Evolutionary conservation across 2,329 filamentous ascomycete genomes (phyloP).

Genomic region (Trichocomaceae sp.): DNA sequence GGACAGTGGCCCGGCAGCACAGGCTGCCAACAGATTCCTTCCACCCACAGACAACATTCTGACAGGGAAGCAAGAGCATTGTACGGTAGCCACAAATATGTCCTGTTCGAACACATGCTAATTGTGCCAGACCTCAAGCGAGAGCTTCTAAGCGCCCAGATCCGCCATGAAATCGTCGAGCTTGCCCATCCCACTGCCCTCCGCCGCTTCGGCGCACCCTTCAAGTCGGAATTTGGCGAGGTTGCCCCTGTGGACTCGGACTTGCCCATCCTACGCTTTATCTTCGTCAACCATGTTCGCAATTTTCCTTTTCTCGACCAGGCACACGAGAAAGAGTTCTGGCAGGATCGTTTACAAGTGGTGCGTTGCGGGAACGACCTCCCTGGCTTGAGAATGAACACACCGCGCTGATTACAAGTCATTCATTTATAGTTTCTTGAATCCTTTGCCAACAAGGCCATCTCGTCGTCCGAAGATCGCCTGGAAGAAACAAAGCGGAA

Average conservation of each 20-base stretch:
- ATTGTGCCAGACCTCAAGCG: constrained; percentile 72
- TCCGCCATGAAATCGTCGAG: constrained; percentile 82
- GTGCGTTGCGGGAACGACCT: constrained; percentile 47
- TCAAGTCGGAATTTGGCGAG: constrained; percentile 86
- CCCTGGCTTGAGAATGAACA: neutral
- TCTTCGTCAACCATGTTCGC: constrained; percentile 95
- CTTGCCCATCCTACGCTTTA: constrained; percentile 85
- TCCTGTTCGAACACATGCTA: constrained; percentile 22
- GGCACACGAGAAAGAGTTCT: constrained; percentile 97
- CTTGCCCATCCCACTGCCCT: constrained; percentile 92
- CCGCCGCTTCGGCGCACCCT: constrained; percentile 90
- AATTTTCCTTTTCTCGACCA: constrained; percentile 97
- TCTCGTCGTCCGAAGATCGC: constrained; percentile 92
- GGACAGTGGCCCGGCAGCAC: neutral
- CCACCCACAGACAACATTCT: constrained; percentile 51
- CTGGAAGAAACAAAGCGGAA: constrained; percentile 91
- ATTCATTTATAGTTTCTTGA: constrained; percentile 68
- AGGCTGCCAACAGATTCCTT: constrained; percentile 24
- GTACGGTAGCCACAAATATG: constrained; percentile 40
- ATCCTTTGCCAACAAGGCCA: constrained; percentile 93
- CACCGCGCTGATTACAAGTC: constrained; percentile 5
- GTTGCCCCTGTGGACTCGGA: constrained; percentile 90
- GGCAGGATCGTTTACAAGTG: constrained; percentile 95
- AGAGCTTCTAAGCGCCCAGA: constrained; percentile 86
- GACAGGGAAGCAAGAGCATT: constrained; percentile 97